Evolutionary conservation across 345 rosid species (phyloP).

Genomic region (Tarenaya hassleriana): DNA sequence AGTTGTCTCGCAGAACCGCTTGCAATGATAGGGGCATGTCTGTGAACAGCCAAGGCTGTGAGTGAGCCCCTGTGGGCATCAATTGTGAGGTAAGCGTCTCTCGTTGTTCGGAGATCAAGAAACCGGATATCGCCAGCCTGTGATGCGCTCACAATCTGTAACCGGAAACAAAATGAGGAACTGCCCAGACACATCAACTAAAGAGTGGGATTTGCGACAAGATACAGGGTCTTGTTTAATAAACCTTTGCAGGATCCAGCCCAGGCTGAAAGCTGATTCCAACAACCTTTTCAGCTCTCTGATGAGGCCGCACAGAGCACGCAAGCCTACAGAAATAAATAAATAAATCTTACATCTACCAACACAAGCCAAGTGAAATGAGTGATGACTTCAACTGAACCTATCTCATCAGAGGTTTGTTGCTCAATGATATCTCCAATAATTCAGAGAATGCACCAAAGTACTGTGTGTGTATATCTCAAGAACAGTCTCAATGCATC

Average conservation of each 20-base stretch:
- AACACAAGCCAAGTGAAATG: slow-evolving; percentile 6
- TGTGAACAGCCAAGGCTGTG: slow-evolving; percentile 91
- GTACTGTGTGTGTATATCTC: no score
- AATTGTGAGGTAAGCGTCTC: slow-evolving; percentile 65
- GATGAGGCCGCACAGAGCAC: slow-evolving; percentile 65
- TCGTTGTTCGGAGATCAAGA: slow-evolving; percentile 64
- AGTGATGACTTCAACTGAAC: slow-evolving; percentile 5
- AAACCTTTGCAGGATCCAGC: slow-evolving; percentile 82
- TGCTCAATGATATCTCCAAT: no score
- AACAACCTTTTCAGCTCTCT: slow-evolving; percentile 66
- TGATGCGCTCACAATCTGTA: slow-evolving; percentile 91
- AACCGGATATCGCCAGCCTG: slow-evolving; percentile 94
- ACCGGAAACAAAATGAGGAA: neutral
- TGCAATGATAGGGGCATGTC: slow-evolving; percentile 89
- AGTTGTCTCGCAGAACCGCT: slow-evolving; percentile 91
- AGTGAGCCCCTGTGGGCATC: slow-evolving; percentile 92
- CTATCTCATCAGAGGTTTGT: no score
- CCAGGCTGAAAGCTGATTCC: slow-evolving; percentile 98
- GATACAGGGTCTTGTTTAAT: slow-evolving; percentile 6
- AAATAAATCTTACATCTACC: neutral
- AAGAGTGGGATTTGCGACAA: no score
- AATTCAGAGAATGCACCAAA: no score
- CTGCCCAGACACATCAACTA: neutral
- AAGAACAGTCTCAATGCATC: no score
- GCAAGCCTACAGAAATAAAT: slow-evolving; percentile 54